Conservation (phyloP, 371 early-diverging fungal species). For the Coemansia sp. region DNA sequence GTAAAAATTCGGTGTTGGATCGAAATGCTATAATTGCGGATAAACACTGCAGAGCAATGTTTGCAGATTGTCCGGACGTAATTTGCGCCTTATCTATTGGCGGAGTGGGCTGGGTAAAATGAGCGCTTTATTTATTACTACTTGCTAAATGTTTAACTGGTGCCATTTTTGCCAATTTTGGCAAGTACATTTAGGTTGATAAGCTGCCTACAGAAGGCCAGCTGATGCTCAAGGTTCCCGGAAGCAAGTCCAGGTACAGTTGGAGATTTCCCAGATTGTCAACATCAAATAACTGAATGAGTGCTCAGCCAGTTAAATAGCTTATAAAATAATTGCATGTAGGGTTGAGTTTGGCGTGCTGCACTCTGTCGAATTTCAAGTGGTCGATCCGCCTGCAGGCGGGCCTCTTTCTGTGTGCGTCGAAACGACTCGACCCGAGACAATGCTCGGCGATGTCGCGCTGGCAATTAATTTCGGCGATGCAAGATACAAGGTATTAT, state of each 20-base stretch:
- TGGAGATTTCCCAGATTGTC: not conserved
- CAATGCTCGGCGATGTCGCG: conserved; percentile 98
- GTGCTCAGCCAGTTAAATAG: not conserved
- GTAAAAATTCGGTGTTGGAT: conserved; percentile 58
- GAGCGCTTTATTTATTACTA: too few relatives aligned
- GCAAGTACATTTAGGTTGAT: conserved; percentile 41
- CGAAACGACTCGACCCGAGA: conserved; percentile 98
- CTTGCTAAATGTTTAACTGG: not conserved
- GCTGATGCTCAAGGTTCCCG: conserved; percentile 59
- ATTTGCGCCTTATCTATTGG: too few relatives aligned
- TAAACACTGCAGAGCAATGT: not conserved
- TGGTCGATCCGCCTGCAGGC: conserved; percentile 57
- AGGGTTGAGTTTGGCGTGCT: conserved; percentile 81
- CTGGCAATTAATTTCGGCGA: conserved; percentile 94
- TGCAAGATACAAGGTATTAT: conserved; percentile 67
- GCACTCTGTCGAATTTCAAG: conserved; percentile 65
- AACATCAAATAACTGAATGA: not conserved
- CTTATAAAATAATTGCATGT: conserved; percentile 10
- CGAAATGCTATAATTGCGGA: conserved; percentile 50
- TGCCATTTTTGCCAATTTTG: not conserved
- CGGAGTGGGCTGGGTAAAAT: too few relatives aligned
- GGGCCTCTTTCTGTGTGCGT: conserved; percentile 73
- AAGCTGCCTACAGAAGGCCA: conserved; percentile 37
- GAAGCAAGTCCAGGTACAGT: conserved; percentile 55
- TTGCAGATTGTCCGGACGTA: not conserved